Percentiles rank a stretch among this genome's conserved stretches.
These are phyloP conservation scores for Microcos paniculata DNA, from an alignment of 345 rosid genomes.

Conservation along the genomic window DNA sequence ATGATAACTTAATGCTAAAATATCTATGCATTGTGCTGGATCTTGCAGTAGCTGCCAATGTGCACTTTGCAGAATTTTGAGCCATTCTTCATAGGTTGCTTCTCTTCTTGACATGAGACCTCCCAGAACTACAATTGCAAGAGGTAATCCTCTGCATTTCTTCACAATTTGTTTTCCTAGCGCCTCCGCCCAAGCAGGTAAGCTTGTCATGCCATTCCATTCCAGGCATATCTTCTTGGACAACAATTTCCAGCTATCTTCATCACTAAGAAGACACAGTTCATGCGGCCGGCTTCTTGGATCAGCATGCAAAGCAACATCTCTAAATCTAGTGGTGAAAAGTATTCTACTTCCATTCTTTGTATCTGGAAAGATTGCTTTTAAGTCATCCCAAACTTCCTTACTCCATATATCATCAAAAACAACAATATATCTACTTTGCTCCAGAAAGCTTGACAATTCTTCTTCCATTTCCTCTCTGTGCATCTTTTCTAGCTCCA, in stretches of 20 bases:
- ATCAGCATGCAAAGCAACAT: slow-evolving; percentile 27
- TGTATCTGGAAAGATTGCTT: slow-evolving; percentile 9
- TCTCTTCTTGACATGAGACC: slow-evolving; percentile 19
- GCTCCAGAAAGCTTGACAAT: slow-evolving; percentile 11
- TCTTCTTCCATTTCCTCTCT: slow-evolving; percentile 22
- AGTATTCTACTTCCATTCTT: slow-evolving; percentile 25
- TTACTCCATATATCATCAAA: slow-evolving; percentile 26
- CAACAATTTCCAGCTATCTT: slow-evolving; percentile 26
- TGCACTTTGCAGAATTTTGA: slow-evolving; percentile 12
- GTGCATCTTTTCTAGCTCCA: slow-evolving; percentile 18
- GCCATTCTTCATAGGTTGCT: slow-evolving; percentile 5
- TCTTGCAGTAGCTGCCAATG: neutral
- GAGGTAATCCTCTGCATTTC: slow-evolving; percentile 21
- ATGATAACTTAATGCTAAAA: slow-evolving; percentile 15
- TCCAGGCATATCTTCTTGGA: slow-evolving; percentile 12
- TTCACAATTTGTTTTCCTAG: slow-evolving; percentile 17
- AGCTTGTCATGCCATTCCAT: neutral
- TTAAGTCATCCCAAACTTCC: slow-evolving; percentile 27
- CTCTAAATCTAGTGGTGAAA: slow-evolving; percentile 21
- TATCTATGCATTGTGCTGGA: neutral
- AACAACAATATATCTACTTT: slow-evolving; percentile 17
- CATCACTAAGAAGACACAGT: slow-evolving; percentile 16
- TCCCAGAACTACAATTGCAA: slow-evolving; percentile 18
- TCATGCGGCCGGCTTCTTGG: slow-evolving; percentile 18
- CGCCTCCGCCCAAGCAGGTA: slow-evolving; percentile 5